phyloP scores from a whole-genome alignment of 2,329 filamentous ascomycete species.

The Madurella fahalii region DNA sequence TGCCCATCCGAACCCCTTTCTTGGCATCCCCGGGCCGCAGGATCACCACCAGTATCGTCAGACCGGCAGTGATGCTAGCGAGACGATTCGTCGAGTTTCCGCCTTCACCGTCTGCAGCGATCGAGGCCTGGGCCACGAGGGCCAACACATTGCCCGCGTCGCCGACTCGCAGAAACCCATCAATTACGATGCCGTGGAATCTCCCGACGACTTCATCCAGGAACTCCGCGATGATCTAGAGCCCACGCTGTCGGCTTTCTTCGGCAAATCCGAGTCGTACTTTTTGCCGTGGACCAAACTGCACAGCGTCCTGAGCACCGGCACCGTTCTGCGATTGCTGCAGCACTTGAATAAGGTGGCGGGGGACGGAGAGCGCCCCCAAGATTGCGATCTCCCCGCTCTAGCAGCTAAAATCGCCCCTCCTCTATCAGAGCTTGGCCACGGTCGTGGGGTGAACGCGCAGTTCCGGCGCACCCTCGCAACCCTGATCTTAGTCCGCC shows the following conservation, averaged over 20 bases:
- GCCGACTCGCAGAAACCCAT: not conserved
- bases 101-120: not conserved
- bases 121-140: not conserved
- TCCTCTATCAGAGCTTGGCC: not conserved
- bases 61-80: no score
- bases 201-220: not conserved
- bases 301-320: slow-evolving; percentile 3
- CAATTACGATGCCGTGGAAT: not conserved
- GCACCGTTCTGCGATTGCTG: slow-evolving; percentile 1
- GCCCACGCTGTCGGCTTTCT: not conserved
- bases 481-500: not conserved
- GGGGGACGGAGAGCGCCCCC: not conserved
- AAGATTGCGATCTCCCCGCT: not conserved
- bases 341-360: not conserved
- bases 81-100: not conserved
- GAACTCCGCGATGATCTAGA: not conserved
- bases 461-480: slow-evolving; percentile 4
- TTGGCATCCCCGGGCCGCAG: not conserved
- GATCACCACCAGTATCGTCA: not conserved
- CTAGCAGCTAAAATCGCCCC: not conserved
- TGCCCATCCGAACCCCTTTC: not conserved
- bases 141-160: slow-evolving; percentile 3
- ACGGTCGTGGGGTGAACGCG: not conserved
- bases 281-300: slow-evolving; percentile 6
- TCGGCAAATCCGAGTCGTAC: not conserved